Evolutionary conservation across 768 basidiomycete species (phyloP).

Genomic region (Psilocybe azurescens): DNA sequence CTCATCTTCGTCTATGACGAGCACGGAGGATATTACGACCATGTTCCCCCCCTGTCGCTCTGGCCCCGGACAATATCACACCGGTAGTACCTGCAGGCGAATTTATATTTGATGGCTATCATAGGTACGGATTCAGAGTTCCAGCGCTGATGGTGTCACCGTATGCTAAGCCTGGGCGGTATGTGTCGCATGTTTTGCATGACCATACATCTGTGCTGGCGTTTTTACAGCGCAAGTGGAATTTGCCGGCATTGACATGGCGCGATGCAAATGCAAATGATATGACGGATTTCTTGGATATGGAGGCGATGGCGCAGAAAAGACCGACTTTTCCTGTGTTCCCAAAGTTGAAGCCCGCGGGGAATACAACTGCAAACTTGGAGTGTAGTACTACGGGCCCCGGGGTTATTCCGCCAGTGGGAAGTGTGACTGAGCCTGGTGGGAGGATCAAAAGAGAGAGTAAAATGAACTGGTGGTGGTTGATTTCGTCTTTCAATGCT

Average conservation of each 20-base stretch:
- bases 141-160: neutral
- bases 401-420: neutral
- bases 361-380: conserved; percentile 3
- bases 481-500: no score
- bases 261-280: conserved; percentile 7
- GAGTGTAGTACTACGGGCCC: neutral
- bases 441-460: no score
- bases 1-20: conserved; percentile 4
- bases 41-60: neutral
- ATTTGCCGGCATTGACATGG: conserved; percentile 4
- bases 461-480: no score
- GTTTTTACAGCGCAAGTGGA: conserved; percentile 6
- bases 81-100: neutral
- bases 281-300: conserved; percentile 5
- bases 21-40: conserved; percentile 7
- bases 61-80: neutral
- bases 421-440: neutral
- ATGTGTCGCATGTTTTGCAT: neutral
- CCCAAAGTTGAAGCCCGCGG: neutral
- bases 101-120: neutral
- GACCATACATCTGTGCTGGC: conserved; percentile 6
- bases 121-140: neutral
- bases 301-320: neutral
- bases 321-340: neutral
- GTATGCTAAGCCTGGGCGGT: neutral